Conservation (phyloP, 805 yeast genomes). For the Lachancea fermentati region DNA sequence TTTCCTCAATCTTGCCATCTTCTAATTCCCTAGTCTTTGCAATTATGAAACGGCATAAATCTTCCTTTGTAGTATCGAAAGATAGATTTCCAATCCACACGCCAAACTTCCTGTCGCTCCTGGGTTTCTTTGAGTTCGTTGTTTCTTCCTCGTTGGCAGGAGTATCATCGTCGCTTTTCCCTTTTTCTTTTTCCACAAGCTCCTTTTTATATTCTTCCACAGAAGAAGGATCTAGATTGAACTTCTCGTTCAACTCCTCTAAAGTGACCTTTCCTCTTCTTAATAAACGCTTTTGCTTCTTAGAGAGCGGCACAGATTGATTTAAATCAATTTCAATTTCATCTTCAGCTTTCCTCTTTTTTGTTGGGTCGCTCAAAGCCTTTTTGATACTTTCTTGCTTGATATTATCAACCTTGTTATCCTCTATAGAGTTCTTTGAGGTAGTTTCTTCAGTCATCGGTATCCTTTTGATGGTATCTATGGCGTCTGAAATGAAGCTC, state of each 20-base stretch:
- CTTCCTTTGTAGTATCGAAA: slow-evolving; percentile 75
- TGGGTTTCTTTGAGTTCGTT: slow-evolving; percentile 21
- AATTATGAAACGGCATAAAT: slow-evolving; percentile 56
- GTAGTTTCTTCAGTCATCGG: neutral
- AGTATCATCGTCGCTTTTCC: slow-evolving; percentile 16
- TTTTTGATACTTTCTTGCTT: slow-evolving; percentile 29
- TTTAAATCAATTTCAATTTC: slow-evolving; percentile 65
- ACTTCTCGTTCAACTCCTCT: slow-evolving; percentile 45
- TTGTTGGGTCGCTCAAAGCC: slow-evolving; percentile 32
- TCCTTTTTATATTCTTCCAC: slow-evolving; percentile 37
- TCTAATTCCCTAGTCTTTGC: slow-evolving; percentile 47
- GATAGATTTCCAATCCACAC: slow-evolving; percentile 95
- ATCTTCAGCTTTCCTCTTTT: slow-evolving; percentile 37
- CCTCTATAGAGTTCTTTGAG: neutral
- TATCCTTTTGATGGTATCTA: neutral
- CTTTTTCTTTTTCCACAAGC: slow-evolving; percentile 19
- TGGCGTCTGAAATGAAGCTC: slow-evolving; percentile 1
- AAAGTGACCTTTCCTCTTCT: slow-evolving; percentile 69
- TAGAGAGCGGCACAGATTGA: slow-evolving; percentile 78
- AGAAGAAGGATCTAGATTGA: slow-evolving; percentile 35
- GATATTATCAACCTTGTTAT: slow-evolving; percentile 16
- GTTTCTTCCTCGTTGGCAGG: slow-evolving; percentile 31
- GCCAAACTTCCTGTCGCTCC: slow-evolving; percentile 50
- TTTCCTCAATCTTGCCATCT: slow-evolving; percentile 40
- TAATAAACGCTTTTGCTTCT: slow-evolving; percentile 79